Conservation (phyloP, 208 protist species). For the Trypanosoma platydactyli region DNA sequence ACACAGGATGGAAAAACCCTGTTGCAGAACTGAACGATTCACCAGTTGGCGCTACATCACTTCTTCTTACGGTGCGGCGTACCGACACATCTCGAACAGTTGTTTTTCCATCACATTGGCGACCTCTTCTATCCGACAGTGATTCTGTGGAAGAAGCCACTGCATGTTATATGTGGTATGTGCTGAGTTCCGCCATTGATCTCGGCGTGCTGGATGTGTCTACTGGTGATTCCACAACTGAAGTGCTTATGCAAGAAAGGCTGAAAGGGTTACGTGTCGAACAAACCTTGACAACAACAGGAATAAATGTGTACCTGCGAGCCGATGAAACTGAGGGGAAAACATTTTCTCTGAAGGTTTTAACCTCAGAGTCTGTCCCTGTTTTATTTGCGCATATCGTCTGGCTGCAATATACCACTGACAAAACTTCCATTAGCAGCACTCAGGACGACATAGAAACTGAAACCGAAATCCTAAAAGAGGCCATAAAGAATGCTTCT, state of each 20-base stretch:
- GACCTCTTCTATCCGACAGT: not conserved
- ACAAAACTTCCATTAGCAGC: not conserved
- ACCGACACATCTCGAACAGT: slow-evolving; percentile 9
- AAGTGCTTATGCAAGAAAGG: not conserved
- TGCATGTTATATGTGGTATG: slow-evolving; percentile 8
- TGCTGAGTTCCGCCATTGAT: slow-evolving; percentile 2
- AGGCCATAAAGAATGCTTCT: not conserved
- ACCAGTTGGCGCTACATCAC: not conserved
- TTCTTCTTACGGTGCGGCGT: slow-evolving; percentile 1
- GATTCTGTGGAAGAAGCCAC: not conserved
- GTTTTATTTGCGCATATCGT: slow-evolving; percentile 26
- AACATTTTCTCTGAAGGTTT: not conserved
- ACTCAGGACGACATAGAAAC: too few relatives aligned
- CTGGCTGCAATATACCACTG: not conserved
- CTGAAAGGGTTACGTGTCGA: not conserved
- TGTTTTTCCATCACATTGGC: slow-evolving; percentile 1
- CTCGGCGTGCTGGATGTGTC: slow-evolving; percentile 10
- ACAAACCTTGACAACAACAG: not conserved
- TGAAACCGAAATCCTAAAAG: too few relatives aligned
- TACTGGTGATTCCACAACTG: not conserved
- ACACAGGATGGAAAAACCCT: not conserved
- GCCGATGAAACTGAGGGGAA: not conserved
- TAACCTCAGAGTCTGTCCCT: not conserved
- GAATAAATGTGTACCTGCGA: not conserved
- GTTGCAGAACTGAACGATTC: not conserved